Percentiles rank a stretch among this genome's conserved stretches.
phyloP scores from a whole-genome alignment of 2,329 filamentous ascomycete genomes.

The Verticillium klebahnii region DNA sequence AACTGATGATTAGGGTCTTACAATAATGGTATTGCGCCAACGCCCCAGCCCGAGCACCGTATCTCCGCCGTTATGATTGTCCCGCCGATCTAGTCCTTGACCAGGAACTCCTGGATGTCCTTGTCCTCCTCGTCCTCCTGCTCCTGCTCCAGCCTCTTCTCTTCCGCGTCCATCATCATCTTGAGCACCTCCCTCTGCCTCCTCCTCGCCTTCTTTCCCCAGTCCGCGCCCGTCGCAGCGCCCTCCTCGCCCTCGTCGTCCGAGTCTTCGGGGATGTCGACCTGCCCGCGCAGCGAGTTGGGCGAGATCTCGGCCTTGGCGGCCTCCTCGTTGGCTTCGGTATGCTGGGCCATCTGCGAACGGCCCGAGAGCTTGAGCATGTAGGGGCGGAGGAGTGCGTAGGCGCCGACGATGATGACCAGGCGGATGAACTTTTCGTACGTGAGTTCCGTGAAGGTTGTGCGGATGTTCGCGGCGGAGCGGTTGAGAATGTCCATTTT shows the following conservation, averaged over 20 bases:
- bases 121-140: constrained; percentile 65
- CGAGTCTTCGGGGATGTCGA: constrained; percentile 48
- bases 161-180: constrained; percentile 59
- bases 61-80: constrained; percentile 50
- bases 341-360: constrained; percentile 57
- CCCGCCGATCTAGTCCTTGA: constrained; percentile 33
- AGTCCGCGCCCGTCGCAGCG: constrained; percentile 47
- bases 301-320: constrained; percentile 53
- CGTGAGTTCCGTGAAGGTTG: constrained; percentile 46
- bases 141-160: constrained; percentile 50
- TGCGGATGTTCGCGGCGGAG: constrained; percentile 39
- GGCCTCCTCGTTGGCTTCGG: constrained; percentile 42
- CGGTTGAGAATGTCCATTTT: constrained; percentile 6
- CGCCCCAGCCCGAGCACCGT: constrained; percentile 37
- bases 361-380: constrained; percentile 63
- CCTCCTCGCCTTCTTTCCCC: constrained; percentile 67
- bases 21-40: background rate
- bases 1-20: background rate
- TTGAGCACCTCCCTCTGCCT: constrained; percentile 64
- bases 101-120: constrained; percentile 69
- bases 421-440: constrained; percentile 61
- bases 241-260: constrained; percentile 41
- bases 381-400: constrained; percentile 70
- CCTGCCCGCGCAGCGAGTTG: constrained; percentile 58
- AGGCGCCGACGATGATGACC: constrained; percentile 66